Evolutionary conservation across 495 filamentous ascomycete species (phyloP), one percentile per base, ranked within the genome.

Genomic region (Trichocladium uniseriatum): DNA sequence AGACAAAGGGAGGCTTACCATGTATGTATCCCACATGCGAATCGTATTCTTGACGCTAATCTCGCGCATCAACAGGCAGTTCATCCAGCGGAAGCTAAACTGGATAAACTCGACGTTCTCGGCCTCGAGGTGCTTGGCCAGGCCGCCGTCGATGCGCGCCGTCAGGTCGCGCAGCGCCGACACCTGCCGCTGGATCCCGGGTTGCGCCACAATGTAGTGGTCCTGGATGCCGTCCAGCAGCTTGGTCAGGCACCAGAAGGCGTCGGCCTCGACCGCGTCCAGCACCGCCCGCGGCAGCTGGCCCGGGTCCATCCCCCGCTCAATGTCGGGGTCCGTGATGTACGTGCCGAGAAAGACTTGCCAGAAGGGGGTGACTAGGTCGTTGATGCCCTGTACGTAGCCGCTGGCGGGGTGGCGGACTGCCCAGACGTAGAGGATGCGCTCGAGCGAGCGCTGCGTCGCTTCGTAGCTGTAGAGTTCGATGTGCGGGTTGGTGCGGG

Each of bases 81-180:
- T 98, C 92, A 98, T 97, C 92, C 92, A 98, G 50, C 92, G 78
- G 64, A 98, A 98, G 64, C 88, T 94, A 62, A 98, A 98, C 62
- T 98, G 92, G 66, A 98, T 97, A 57, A 98, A 98, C 64, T 98
- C 94, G 22, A 98, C 89, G 10, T 86, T 83, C 62, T 97, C 87
- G 19, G 76, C 76, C 58, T 94, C 87, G 15, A 98, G 73, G 60
- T 98, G 92, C 51, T 85, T 89, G 11, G 89, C 87, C 49, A 98
- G 75, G 2, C 78, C 72, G 27, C 77, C 77, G 58, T 98, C 92
- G 51, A 98, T 98, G 52, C 92, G 77, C 51, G 82, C 84, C 8
- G 88, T 94, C 22, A 98, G 73, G 66, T 98, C 90, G 38, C 86
- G 79, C 55, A 98, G 72, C 21, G 87, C 88, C 18, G 79, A 76